Evolutionary conservation across 441 rosid species (phyloP), one percentile per base, ranked within the genome.

Genomic region (Populus hybrid): DNA sequence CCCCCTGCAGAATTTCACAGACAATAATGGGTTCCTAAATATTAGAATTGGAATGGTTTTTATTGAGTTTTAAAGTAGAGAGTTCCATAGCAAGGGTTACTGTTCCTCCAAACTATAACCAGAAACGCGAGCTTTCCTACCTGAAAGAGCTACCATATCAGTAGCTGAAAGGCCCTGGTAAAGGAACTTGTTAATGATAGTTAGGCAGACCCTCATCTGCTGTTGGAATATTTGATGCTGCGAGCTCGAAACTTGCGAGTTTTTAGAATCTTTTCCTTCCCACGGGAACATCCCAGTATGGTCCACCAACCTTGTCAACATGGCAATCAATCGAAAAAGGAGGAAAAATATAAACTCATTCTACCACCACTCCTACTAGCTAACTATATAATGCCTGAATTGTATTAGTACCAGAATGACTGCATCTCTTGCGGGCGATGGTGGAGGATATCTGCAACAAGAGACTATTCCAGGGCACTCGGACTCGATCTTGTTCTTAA

Each of bases 381-480:
- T 8, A 19, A 19, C n/a, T 34, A 34, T 34, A 34, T 5, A 18
- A 3, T 16, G 9, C n/a, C 5, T 21, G 32, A 50, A 53, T 9
- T 57, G 6, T 35, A 18, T n/a, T 5, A 32, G 23, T 91, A 95
- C 99, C 94, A 95, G 82, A 80, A 93, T 83, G 59, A 88, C 83
- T 42, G 98, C 98, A 83, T 95, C 99, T 82, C 95, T 88, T 63
- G 99, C 99, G n/a, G 63, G 97, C 94, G 75, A 94, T 77, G 6
- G 99, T 92, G n/a, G 79, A 95, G 94, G 70, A 93, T 82, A 86
- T 95, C 99, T 10, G 98, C 98, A n/a, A 38, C 99, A 95, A 6
- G 99, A 95, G 72, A 93, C 93, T 7, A 89, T 85, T 81, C 90
- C 95, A 35, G 97, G 98, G 78, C 98, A 95, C 26, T 92, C 91